Base-by-base conservation (phyloP, 2,329 filamentous ascomycete genomes). In the Incumbomyces lentus region DNA sequence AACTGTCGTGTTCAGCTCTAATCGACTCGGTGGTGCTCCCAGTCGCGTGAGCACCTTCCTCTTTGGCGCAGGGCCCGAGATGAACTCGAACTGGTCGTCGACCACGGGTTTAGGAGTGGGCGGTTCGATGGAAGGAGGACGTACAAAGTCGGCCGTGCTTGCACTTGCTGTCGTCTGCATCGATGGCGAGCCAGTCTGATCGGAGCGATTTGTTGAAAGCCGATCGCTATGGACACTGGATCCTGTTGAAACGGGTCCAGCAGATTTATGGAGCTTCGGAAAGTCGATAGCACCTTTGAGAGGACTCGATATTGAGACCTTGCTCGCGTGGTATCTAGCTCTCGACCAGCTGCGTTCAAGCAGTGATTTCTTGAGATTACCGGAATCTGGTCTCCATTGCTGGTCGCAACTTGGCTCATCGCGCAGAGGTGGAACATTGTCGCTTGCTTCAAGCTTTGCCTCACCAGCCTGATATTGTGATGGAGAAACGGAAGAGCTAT, bases 341-440 rank as follows among this genome's bases (percentile, higher is more conserved):
- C 19, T 26, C 17, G 38, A 40, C 38, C 38, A 40, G 38, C 17
- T 40, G 6, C 38, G 38, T 29, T 40, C 29, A 2, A 40, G 38
- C 8, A 40, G 18, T 18, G 38, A 40, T 13, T 30, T 40, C 12
- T 40, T 40, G 38, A 40, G 18, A 14, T 26, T 40, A 3, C 8
- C 13, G 5, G 36, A 18, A 17, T 8, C 8, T 4, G 22, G 8
- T 8, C 22, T 26, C 22, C 22, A 26, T 26, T 26, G 22, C 22
- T 26, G 22, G 22, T 26, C 8, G 8, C 8, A 4, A 5, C 5
- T 8, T 26, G 8, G 4, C 8, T 26, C 22, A 8, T 4, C 22
- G 22, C 8, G 22, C 8, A 8, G 5, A 8, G 5, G 22, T 26
- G 8, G 22, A 26, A 5, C 8, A 26, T 26, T 4, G 5, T 26